These are phyloP conservation scores for Cutaneotrichosporon cutaneum DNA, from an alignment of 1,284 basidiomycete genomes.

Conservation along the genomic window DNA sequence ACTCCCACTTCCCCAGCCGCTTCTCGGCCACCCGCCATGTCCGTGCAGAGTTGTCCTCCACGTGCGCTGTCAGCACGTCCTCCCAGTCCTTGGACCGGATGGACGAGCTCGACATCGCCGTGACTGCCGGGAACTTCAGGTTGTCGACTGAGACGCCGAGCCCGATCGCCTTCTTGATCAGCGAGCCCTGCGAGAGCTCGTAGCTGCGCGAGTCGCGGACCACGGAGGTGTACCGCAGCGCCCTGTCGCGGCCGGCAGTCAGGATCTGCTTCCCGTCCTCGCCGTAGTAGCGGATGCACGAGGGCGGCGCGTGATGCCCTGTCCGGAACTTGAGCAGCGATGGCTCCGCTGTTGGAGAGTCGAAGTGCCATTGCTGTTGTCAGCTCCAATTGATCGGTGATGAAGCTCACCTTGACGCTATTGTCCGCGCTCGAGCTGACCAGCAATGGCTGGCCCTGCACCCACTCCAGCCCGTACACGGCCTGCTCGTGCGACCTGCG, in stretches of 20 bases:
- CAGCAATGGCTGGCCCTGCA: slow-evolving; percentile 83
- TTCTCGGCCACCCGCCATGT: slow-evolving; percentile 86
- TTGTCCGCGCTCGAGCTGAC: slow-evolving; percentile 88
- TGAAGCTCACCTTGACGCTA: slow-evolving; percentile 73
- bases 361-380: slow-evolving; percentile 92
- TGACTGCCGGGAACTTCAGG: slow-evolving; percentile 77
- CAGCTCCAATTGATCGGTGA: neutral
- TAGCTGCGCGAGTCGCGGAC: slow-evolving; percentile 90
- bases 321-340: slow-evolving; percentile 86
- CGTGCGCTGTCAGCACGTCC: slow-evolving; percentile 86
- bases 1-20: slow-evolving; percentile 66
- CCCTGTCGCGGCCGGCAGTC: slow-evolving; percentile 77
- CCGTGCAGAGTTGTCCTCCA: slow-evolving; percentile 72
- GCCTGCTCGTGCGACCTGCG: slow-evolving; percentile 82
- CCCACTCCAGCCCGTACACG: slow-evolving; percentile 78
- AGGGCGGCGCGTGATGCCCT: slow-evolving; percentile 87
- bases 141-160: slow-evolving; percentile 75
- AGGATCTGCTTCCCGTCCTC: slow-evolving; percentile 93
- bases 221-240: slow-evolving; percentile 83
- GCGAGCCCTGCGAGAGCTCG: slow-evolving; percentile 89
- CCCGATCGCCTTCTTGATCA: slow-evolving; percentile 78
- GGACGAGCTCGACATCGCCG: slow-evolving; percentile 73
- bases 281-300: slow-evolving; percentile 91
- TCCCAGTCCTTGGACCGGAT: slow-evolving; percentile 94
- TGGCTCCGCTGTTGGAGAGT: slow-evolving; percentile 80